Evolutionary conservation across 2,329 filamentous ascomycete genomes (phyloP).

Genomic region (Raffaelea deltoideospora): DNA sequence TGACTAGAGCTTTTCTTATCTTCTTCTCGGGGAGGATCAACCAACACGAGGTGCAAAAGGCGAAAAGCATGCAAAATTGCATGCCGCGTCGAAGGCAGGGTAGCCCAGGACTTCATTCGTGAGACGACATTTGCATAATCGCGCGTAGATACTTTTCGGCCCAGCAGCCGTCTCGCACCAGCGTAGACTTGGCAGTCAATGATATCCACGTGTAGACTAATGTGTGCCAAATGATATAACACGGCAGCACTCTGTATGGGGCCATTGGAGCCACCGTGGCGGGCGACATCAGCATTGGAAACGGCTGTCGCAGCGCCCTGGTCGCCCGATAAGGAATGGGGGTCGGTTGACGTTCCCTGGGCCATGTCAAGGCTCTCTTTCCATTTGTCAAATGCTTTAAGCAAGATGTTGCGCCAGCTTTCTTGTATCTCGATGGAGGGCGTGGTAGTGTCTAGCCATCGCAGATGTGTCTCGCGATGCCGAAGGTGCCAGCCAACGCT

Average conservation of each 20-base stretch:
- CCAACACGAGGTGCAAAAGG: conserved; percentile 62
- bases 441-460: conserved; percentile 55
- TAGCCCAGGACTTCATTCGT: conserved; percentile 69
- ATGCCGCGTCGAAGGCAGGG: conserved; percentile 57
- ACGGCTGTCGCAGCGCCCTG: conserved; percentile 1
- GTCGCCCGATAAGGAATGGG: neutral
- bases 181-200: conserved; percentile 84
- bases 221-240: conserved; percentile 74
- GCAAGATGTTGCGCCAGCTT: conserved; percentile 63
- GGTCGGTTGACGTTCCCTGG: conserved; percentile 26
- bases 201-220: conserved; percentile 79
- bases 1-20: conserved; percentile 1
- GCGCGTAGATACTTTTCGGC: conserved; percentile 53
- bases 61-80: conserved; percentile 74
- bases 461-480: conserved; percentile 71
- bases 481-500: conserved; percentile 88
- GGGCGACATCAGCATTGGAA: conserved; percentile 18
- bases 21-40: conserved; percentile 28
- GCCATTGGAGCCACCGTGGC: conserved; percentile 36
- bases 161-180: conserved; percentile 60
- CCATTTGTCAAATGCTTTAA: conserved; percentile 76
- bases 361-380: conserved; percentile 68
- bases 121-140: conserved; percentile 60
- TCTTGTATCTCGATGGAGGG: conserved; percentile 47
- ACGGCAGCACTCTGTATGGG: conserved; percentile 69